Evolutionary conservation across 2,329 filamentous ascomycete genomes (phyloP).

Genomic region (Pseudogymnoascus destructans): DNA sequence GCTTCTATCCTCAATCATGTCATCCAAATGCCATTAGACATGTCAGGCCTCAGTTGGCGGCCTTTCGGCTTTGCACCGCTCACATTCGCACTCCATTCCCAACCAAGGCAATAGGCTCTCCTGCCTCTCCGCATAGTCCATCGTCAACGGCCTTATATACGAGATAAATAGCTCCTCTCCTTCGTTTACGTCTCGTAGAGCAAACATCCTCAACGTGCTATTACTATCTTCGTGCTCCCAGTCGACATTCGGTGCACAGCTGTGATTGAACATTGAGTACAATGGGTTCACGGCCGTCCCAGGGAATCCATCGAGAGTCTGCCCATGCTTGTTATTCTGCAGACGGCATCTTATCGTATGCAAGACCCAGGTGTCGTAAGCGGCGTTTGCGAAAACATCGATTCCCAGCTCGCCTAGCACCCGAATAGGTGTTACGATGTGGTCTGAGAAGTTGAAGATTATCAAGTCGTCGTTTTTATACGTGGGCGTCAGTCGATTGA

Average conservation of each 20-base stretch:
- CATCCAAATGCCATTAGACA: background rate
- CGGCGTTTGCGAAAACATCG: conserved; percentile 20
- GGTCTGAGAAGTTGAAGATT: conserved; percentile 23
- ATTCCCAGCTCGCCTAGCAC: conserved; percentile 24
- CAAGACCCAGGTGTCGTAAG: conserved; percentile 24
- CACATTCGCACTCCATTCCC: conserved; percentile 11
- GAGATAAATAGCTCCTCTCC: conserved; percentile 21
- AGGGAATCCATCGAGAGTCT: conserved; percentile 18
- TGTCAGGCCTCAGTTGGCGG: background rate
- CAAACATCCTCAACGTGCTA: conserved; percentile 20
- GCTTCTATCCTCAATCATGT: background rate
- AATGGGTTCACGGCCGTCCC: conserved; percentile 23
- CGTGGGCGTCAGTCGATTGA: conserved; percentile 23
- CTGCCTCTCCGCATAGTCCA: conserved; percentile 10
- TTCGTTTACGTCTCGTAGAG: conserved; percentile 16
- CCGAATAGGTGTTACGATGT: conserved; percentile 21
- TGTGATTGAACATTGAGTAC: conserved; percentile 26
- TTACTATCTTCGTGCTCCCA: conserved; percentile 20
- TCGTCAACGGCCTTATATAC: conserved; percentile 17
- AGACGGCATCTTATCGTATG: conserved; percentile 25
- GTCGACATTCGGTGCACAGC: conserved; percentile 24
- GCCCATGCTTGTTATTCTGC: conserved; percentile 27
- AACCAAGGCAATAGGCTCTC: conserved; percentile 13
- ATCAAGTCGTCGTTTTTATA: conserved; percentile 21
- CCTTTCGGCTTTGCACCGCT: conserved; percentile 1